Percentiles rank a stretch among this genome's conserved stretches.
Evolutionary conservation across 2,329 filamentous ascomycete species (phyloP).

Genomic region (Colletotrichum endophyticum): DNA sequence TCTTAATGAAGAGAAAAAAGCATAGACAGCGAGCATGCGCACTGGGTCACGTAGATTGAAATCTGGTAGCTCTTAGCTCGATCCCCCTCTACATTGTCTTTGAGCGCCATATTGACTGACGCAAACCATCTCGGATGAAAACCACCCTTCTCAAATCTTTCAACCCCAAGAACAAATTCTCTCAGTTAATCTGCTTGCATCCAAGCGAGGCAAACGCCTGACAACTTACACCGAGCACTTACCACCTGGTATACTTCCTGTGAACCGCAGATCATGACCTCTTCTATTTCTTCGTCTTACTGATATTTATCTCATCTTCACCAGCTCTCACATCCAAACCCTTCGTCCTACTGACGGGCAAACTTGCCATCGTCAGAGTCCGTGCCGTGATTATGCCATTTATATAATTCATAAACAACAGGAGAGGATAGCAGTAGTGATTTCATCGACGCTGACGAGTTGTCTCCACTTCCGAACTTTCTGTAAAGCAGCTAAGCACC

Average conservation of each 20-base stretch:
- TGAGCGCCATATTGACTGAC: too few species aligned
- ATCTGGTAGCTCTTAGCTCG: too few species aligned
- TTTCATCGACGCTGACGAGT: not conserved
- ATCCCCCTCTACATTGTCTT: too few species aligned
- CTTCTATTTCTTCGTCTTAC: not conserved
- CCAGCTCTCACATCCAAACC: not conserved
- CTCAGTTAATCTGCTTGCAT: too few species aligned
- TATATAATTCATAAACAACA: not conserved
- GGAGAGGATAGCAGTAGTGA: rapidly evolving
- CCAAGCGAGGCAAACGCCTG: too few species aligned
- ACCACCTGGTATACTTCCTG: not conserved
- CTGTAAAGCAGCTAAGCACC: rapidly evolving
- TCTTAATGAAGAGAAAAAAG: too few species aligned
- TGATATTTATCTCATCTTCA: rapidly evolving
- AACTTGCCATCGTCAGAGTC: not conserved
- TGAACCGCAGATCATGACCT: not conserved
- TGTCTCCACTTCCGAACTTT: rapidly evolving
- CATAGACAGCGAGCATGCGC: too few species aligned
- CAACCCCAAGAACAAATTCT: too few species aligned
- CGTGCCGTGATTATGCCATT: not conserved
- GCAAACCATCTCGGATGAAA: too few species aligned
- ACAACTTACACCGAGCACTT: too few species aligned
- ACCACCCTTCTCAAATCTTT: too few species aligned
- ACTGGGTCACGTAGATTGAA: too few species aligned
- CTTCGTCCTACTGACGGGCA: not conserved